phyloP scores from a whole-genome alignment of 1,139 yeast genomes.

The Pichia sp. region DNA sequence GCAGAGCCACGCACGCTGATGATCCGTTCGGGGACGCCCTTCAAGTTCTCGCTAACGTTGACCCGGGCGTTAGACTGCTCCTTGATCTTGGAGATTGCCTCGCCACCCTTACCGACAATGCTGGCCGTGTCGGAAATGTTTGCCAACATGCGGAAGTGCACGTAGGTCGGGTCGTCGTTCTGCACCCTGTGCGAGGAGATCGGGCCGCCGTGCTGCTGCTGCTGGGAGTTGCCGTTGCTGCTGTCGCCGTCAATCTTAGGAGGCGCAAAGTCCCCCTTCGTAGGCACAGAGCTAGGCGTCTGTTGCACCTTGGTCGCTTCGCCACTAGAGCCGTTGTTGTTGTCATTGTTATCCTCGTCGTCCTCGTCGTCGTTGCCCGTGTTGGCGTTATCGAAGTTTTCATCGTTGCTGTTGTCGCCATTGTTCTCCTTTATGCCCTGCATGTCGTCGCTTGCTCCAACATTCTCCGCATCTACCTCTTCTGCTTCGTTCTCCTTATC shows the following conservation, averaged over 20 bases:
- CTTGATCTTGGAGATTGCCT: conserved; percentile 61
- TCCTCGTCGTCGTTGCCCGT: neutral
- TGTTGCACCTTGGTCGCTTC: neutral
- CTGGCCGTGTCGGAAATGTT: conserved; percentile 73
- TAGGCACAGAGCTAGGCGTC: conserved; percentile 16
- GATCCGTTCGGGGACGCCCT: conserved; percentile 73
- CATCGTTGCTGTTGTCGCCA: neutral
- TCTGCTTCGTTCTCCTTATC: neutral
- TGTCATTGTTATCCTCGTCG: neutral
- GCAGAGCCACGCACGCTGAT: conserved; percentile 73
- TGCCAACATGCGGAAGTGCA: conserved; percentile 70
- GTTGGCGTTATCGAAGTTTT: neutral
- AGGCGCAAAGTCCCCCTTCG: conserved; percentile 13
- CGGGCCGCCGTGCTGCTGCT: conserved; percentile 23
- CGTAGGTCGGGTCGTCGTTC: conserved; percentile 54
- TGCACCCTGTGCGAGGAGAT: conserved; percentile 33
- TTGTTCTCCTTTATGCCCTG: neutral
- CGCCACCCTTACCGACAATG: conserved; percentile 78
- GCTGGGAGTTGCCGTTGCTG: conserved; percentile 5
- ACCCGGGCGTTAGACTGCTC: conserved; percentile 63
- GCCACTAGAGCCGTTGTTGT: neutral
- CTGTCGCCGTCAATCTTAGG: neutral
- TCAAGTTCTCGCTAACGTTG: conserved; percentile 72
- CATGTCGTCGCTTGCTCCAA: neutral
- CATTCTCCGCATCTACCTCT: neutral